phyloP scores from a whole-genome alignment of 371 early-diverging fungal species.

The Syncephalastrum racemosum region DNA sequence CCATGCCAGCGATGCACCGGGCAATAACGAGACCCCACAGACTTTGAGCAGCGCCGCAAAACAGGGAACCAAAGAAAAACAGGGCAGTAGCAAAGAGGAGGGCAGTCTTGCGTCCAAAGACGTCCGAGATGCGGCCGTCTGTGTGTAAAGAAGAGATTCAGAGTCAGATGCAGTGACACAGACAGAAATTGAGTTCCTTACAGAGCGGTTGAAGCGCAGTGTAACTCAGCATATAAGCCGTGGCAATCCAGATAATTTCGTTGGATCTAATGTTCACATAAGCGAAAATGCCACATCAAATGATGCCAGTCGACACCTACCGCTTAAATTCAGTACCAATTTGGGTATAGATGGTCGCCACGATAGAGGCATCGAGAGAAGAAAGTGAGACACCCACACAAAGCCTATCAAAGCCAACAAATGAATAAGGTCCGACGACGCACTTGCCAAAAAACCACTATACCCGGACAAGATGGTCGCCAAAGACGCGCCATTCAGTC shows the following conservation, averaged over 20 bases:
- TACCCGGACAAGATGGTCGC: conserved; percentile 41
- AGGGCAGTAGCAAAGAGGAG: conserved; percentile 55
- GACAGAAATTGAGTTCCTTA: conserved; percentile 22
- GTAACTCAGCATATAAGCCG: conserved; percentile 72
- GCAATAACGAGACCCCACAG: conserved; percentile 72
- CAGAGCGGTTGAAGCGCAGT: conserved; percentile 80
- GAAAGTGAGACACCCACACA: conserved; percentile 61
- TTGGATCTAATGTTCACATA: conserved; percentile 33
- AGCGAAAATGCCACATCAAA: background rate
- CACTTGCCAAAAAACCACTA: background rate
- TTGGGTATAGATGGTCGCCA: conserved; percentile 76
- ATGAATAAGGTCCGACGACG: background rate
- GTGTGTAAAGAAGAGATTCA: background rate
- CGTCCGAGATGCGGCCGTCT: conserved; percentile 62
- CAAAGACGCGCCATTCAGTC: conserved; percentile 38
- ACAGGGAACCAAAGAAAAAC: conserved; percentile 57
- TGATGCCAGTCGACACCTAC: conserved; percentile 14
- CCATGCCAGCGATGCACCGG: conserved; percentile 76
- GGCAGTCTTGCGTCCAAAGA: conserved; percentile 67
- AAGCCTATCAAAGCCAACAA: conserved; percentile 19
- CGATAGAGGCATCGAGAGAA: conserved; percentile 77
- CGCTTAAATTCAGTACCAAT: conserved; percentile 76
- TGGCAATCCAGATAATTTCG: conserved; percentile 72
- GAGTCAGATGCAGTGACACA: conserved; percentile 2
- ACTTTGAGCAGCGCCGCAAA: conserved; percentile 58